Conservation (phyloP, 139 green algal species). For the Tetraselmis chui region DNA sequence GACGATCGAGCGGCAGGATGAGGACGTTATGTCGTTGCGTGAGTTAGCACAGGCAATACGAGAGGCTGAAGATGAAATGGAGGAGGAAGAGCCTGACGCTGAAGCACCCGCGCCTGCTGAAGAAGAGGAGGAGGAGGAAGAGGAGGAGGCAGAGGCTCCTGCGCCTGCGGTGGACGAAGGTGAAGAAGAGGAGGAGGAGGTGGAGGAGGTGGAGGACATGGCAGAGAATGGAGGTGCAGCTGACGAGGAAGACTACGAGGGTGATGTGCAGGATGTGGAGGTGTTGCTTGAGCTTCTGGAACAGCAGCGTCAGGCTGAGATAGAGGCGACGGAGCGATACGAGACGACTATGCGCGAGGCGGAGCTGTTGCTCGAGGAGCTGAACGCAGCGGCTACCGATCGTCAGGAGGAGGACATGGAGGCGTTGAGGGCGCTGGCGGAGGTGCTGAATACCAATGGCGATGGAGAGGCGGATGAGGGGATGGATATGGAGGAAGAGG, state of each 20-base stretch:
- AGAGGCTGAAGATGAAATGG: neutral
- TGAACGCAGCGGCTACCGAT: too few species aligned
- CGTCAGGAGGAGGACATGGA: too few species aligned
- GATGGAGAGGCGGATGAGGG: neutral
- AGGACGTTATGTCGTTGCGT: too few species aligned
- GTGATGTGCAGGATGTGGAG: too few species aligned
- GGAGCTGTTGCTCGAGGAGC: neutral
- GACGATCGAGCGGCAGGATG: too few species aligned
- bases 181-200: neutral
- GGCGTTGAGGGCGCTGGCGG: too few species aligned
- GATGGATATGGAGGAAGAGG: neutral
- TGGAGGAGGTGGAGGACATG: neutral
- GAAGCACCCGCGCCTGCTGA: neutral
- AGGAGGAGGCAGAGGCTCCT: neutral
- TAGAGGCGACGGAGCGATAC: neutral
- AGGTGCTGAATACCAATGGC: too few species aligned
- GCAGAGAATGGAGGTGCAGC: too few species aligned
- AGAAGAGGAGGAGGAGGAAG: neutral
- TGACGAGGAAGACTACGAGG: too few species aligned
- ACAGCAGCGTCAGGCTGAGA: neutral
- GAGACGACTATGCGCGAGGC: neutral
- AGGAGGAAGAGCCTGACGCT: neutral
- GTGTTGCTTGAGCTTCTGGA: neutral
- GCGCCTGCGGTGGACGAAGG: neutral
- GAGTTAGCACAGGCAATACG: too few species aligned